Conservation (phyloP, 345 rosid species). For the Cardamine resedifolia region DNA sequence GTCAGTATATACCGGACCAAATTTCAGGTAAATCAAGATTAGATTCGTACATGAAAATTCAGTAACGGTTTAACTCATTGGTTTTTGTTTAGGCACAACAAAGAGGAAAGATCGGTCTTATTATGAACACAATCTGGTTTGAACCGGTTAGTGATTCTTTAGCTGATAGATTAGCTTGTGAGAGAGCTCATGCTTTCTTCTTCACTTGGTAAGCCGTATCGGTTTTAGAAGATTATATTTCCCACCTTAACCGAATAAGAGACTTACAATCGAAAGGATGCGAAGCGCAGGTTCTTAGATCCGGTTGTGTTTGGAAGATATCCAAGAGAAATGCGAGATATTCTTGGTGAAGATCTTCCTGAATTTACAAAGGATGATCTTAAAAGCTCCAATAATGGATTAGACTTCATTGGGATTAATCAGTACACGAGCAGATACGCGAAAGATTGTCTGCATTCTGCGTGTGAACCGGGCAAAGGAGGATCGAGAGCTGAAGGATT, state of each 20-base stretch:
- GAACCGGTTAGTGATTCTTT: conserved; percentile 57
- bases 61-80: neutral
- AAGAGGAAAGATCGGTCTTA: conserved; percentile 62
- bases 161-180: conserved; percentile 52
- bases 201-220: conserved; percentile 48
- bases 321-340: conserved; percentile 54
- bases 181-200: conserved; percentile 66
- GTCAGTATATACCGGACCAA: conserved; percentile 46
- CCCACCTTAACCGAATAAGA: neutral
- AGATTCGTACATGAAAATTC: neutral
- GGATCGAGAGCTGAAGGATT: conserved; percentile 53
- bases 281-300: conserved; percentile 57
- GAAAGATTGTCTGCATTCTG: conserved; percentile 54
- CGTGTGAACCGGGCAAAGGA: conserved; percentile 57
- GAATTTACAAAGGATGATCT: conserved; percentile 46
- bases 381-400: conserved; percentile 38
- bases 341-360: conserved; percentile 52
- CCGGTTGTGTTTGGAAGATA: conserved; percentile 61
- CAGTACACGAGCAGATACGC: conserved; percentile 60
- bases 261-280: neutral
- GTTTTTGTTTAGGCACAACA: conserved; percentile 44
- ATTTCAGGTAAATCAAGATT: conserved; percentile 46
- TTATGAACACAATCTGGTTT: conserved; percentile 54
- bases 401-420: conserved; percentile 73
- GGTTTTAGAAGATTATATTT: neutral